Percentiles rank a stretch among this genome's conserved stretches.
These are phyloP conservation scores for Pseudogymnoascus sp. DNA, from an alignment of 2,329 filamentous ascomycete species.

Conservation along the genomic window DNA sequence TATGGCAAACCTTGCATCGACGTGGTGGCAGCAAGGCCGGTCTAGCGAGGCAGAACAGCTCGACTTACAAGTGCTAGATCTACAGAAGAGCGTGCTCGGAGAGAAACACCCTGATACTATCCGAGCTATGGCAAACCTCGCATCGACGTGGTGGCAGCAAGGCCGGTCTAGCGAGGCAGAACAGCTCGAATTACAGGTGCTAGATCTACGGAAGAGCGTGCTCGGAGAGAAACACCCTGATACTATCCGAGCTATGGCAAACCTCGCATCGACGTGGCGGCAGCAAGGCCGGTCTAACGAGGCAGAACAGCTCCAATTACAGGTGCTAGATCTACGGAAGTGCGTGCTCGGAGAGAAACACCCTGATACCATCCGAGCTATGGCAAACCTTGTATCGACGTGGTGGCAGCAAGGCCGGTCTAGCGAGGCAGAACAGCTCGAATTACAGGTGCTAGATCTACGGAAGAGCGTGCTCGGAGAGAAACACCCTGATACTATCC, in stretches of 20 bases:
- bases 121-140: constrained; percentile 9
- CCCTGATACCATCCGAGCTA: constrained; percentile 20
- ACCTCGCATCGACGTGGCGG: constrained; percentile 15
- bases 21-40: too few relatives aligned
- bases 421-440: too few relatives aligned
- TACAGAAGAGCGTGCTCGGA: constrained; percentile 19
- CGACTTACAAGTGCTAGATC: constrained; percentile 11
- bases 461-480: constrained; percentile 11
- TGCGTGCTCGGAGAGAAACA: constrained; percentile 15
- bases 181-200: too few relatives aligned
- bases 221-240: constrained; percentile 15
- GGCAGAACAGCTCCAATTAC: too few relatives aligned
- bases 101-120: constrained; percentile 19
- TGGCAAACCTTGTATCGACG: constrained; percentile 19
- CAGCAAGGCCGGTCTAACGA: too few relatives aligned
- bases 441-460: too few relatives aligned
- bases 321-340: too few relatives aligned
- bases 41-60: constrained; percentile 24
- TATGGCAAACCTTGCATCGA: too few relatives aligned
- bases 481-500: constrained; percentile 13
- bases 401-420: too few relatives aligned
- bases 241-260: constrained; percentile 20
- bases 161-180: too few relatives aligned
- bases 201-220: too few relatives aligned
- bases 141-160: too few relatives aligned